phyloP scores from a whole-genome alignment of 2,329 filamentous ascomycete species.

The Trichoderma atrobrunneum region DNA sequence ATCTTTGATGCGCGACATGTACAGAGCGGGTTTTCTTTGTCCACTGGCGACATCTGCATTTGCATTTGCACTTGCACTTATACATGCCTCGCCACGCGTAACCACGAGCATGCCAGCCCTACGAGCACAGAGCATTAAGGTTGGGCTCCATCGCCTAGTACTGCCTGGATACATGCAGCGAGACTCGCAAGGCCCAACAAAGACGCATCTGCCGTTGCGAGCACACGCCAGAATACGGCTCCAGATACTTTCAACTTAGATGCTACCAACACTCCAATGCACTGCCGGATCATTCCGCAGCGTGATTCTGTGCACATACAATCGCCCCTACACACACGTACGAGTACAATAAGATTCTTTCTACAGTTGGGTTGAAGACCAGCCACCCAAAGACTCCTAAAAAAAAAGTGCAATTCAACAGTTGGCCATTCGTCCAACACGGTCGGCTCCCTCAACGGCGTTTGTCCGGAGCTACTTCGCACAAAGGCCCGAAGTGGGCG shows the following conservation, averaged over 20 bases:
- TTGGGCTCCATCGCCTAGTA: neutral
- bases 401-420: neutral
- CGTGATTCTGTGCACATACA: neutral
- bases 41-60: neutral
- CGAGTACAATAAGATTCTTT: neutral
- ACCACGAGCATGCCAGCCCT: conserved; percentile 11
- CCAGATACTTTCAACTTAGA: neutral
- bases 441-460: neutral
- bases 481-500: conserved; percentile 17
- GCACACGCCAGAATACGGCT: conserved; percentile 6
- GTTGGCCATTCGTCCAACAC: neutral
- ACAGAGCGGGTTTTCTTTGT: neutral
- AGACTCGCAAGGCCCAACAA: neutral
- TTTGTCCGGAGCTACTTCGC: conserved; percentile 13
- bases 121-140: neutral
- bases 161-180: neutral
- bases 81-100: neutral
- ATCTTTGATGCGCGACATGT: neutral
- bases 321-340: neutral
- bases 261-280: neutral
- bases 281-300: neutral
- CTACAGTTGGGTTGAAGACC: neutral
- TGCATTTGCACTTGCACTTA: neutral
- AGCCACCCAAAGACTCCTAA: neutral
- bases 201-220: neutral